These are phyloP conservation scores for Sergeia podlipaevii DNA, from an alignment of 208 protist genomes.

Conservation along the genomic window DNA sequence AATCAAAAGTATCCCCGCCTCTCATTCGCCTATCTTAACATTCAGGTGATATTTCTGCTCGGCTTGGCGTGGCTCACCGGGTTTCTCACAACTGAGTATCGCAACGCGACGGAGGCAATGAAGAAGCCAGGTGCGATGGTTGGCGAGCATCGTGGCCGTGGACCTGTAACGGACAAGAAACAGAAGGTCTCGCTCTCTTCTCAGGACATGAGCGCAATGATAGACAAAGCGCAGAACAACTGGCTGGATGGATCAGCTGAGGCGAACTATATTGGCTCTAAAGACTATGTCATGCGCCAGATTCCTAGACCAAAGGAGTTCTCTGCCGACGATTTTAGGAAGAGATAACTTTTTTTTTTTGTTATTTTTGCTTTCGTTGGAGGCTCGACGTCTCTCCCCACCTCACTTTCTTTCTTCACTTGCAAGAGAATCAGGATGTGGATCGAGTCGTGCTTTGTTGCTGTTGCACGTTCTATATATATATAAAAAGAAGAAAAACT, in stretches of 20 bases:
- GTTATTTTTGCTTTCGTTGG: background rate
- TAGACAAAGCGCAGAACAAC: slow-evolving; percentile 77
- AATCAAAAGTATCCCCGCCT: slow-evolving; percentile 79
- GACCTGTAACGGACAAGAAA: slow-evolving; percentile 42
- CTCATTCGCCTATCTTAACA: slow-evolving; percentile 81
- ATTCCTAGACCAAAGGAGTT: slow-evolving; percentile 86
- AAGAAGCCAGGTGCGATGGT: slow-evolving; percentile 81
- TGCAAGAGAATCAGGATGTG: no score
- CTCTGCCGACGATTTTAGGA: slow-evolving; percentile 71
- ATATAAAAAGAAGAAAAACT: no score
- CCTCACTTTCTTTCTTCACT: no score
- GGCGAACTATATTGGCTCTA: slow-evolving; percentile 82
- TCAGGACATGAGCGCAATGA: slow-evolving; percentile 59
- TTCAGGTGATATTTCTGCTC: slow-evolving; percentile 74
- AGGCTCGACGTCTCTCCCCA: background rate
- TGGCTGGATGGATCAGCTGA: slow-evolving; percentile 74
- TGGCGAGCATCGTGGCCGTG: slow-evolving; percentile 74
- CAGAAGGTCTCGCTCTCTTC: slow-evolving; percentile 68
- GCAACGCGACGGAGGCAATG: slow-evolving; percentile 59
- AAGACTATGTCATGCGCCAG: slow-evolving; percentile 82
- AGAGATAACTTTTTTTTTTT: slow-evolving; percentile 32
- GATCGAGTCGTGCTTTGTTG: no score
- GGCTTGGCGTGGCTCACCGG: slow-evolving; percentile 73
- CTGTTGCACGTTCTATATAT: no score
- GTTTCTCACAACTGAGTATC: slow-evolving; percentile 73